These are phyloP conservation scores for Hydnomerulius pinastri DNA, from an alignment of 768 basidiomycete species.

Conservation along the genomic window DNA sequence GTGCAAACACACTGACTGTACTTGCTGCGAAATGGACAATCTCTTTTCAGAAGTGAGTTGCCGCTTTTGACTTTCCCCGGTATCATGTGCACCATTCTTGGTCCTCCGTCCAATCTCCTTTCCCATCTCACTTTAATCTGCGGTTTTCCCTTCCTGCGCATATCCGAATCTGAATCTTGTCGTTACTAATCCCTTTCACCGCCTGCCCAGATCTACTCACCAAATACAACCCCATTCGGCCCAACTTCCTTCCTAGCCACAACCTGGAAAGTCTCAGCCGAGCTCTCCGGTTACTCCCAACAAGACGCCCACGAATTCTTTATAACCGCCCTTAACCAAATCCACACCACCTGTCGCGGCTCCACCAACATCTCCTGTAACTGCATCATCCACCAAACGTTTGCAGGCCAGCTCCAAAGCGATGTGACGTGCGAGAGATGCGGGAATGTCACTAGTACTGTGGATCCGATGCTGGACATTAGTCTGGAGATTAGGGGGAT, in stretches of 20 bases:
- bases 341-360: constrained; percentile 77
- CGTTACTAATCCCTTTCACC: not conserved
- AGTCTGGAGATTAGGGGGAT: constrained; percentile 78
- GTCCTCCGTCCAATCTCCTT: not conserved
- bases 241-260: constrained; percentile 82
- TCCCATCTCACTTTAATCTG: no score
- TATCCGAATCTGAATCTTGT: not conserved
- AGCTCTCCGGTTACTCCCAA: constrained; percentile 89
- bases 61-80: not conserved
- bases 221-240: constrained; percentile 65
- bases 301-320: constrained; percentile 94
- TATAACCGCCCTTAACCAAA: constrained; percentile 81
- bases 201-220: constrained; percentile 51
- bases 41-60: constrained; percentile 67
- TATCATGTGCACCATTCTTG: not conserved
- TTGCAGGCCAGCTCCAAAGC: constrained; percentile 83
- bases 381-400: constrained; percentile 90
- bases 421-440: constrained; percentile 90
- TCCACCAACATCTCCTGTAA: constrained; percentile 80
- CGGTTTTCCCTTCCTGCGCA: not conserved
- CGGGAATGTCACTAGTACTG: constrained; percentile 70
- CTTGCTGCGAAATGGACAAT: constrained; percentile 92
- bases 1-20: constrained; percentile 75
- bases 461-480: constrained; percentile 90
- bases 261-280: constrained; percentile 77